Evolutionary conservation across 2,329 filamentous ascomycete genomes (phyloP).

Genomic region (Microcyclospora pomicola): DNA sequence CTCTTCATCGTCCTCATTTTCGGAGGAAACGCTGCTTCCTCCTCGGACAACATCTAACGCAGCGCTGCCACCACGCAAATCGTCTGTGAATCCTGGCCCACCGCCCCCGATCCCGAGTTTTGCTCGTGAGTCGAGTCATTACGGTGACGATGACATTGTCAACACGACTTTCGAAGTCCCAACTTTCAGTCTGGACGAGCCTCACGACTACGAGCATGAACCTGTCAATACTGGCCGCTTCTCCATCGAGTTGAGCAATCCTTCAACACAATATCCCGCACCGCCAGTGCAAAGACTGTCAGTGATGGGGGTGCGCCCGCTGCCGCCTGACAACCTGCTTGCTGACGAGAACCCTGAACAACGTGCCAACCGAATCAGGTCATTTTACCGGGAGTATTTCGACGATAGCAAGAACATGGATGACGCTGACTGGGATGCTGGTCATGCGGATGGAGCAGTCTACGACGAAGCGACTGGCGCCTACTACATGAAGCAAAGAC

Average conservation of each 20-base stretch:
- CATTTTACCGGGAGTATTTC: constrained; percentile 99
- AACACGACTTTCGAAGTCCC: constrained; percentile 3
- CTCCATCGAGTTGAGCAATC: constrained; percentile 9
- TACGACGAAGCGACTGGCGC: constrained; percentile 44
- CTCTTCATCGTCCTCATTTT: no score
- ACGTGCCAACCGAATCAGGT: constrained; percentile 88
- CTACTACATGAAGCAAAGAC: constrained; percentile 44
- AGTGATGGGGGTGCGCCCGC: constrained; percentile 55
- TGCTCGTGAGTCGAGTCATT: constrained; percentile 15
- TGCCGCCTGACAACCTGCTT: constrained; percentile 62
- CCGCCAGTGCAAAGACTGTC: constrained; percentile 5
- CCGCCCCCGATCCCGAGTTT: constrained; percentile 6
- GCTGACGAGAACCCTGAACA: constrained; percentile 83
- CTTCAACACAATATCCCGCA: constrained; percentile 9
- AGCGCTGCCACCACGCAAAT: constrained; percentile 13
- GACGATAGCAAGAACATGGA: constrained; percentile 52
- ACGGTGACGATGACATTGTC: constrained; percentile 13
- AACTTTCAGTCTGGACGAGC: constrained; percentile 7
- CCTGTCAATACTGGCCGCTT: constrained; percentile 13
- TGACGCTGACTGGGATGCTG: constrained; percentile 62
- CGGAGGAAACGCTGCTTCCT: background rate
- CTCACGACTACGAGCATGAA: constrained; percentile 11
- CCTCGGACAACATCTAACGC: constrained; percentile 1
- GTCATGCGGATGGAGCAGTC: constrained; percentile 46
- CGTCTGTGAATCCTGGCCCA: constrained; percentile 7